Conservation (phyloP, 345 rosid genomes). For the Aegle marmelos region DNA sequence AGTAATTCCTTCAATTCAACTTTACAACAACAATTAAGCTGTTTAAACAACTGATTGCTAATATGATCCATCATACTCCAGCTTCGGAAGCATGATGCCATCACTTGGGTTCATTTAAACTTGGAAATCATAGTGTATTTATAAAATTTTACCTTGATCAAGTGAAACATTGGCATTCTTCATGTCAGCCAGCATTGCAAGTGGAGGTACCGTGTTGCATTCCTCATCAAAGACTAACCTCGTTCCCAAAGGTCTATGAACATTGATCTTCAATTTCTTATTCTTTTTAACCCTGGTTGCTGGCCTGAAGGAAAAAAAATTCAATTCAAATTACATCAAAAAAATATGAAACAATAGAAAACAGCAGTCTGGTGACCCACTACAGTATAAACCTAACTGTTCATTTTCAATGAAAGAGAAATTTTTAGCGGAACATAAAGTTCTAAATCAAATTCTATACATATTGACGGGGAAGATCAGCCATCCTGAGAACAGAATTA, state of each 20-base stretch:
- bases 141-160: constrained; percentile 55
- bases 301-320: constrained; percentile 41
- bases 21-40: not conserved
- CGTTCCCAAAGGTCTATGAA: constrained; percentile 73
- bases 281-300: constrained; percentile 70
- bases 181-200: constrained; percentile 68
- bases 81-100: not conserved
- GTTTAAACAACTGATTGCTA: not conserved
- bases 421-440: not conserved
- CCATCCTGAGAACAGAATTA: not conserved
- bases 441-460: not conserved
- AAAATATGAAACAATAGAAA: not conserved
- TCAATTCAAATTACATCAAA: constrained; percentile 7
- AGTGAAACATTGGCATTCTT: constrained; percentile 42
- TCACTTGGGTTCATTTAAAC: not conserved
- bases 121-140: not conserved
- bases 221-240: constrained; percentile 82
- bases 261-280: constrained; percentile 85
- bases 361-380: not conserved
- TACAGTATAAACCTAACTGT: not conserved
- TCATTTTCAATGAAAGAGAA: not conserved
- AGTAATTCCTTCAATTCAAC: not conserved
- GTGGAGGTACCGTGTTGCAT: constrained; percentile 76
- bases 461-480: not conserved
- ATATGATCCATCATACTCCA: not conserved